Conservation (phyloP, 345 rosid genomes). For the Hibiscus tridactylites region DNA sequence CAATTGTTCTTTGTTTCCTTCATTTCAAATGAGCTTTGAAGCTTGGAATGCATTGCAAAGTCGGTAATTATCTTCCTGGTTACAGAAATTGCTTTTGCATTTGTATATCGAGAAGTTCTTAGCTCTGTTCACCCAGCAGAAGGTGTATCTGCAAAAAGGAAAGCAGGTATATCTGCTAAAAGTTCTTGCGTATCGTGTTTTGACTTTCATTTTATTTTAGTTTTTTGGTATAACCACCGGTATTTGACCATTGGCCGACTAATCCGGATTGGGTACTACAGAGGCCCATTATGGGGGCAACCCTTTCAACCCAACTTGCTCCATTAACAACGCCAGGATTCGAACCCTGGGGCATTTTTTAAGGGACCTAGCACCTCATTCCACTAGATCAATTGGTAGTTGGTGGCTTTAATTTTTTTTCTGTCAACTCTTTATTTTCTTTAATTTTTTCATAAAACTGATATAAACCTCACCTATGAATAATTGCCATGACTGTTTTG, state of each 20-base stretch:
- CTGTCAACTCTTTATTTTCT: not conserved
- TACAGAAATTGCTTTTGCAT: constrained; percentile 70
- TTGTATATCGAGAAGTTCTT: constrained; percentile 75
- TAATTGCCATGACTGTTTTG: not conserved
- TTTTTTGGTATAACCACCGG: no score
- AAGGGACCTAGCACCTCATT: no score
- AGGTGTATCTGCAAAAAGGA: constrained; percentile 24
- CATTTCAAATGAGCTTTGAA: not conserved
- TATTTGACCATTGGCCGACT: no score
- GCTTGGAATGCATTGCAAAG: not conserved
- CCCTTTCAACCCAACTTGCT: no score
- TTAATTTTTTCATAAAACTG: not conserved
- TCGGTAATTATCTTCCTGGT: constrained; percentile 8
- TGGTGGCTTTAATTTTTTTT: no score
- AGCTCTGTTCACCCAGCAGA: constrained; percentile 6
- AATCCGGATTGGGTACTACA: no score
- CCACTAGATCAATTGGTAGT: no score
- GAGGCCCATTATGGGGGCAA: no score
- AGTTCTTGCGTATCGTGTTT: not conserved
- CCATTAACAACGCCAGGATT: no score
- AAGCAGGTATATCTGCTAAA: constrained; percentile 43
- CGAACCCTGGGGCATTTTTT: no score
- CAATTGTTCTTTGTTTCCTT: not conserved
- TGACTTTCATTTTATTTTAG: no score
- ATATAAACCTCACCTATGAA: not conserved